Evolutionary conservation across 2,329 filamentous ascomycete species (phyloP), one percentile per base, ranked within the genome.

Genomic region (Colletotrichum karsti): DNA sequence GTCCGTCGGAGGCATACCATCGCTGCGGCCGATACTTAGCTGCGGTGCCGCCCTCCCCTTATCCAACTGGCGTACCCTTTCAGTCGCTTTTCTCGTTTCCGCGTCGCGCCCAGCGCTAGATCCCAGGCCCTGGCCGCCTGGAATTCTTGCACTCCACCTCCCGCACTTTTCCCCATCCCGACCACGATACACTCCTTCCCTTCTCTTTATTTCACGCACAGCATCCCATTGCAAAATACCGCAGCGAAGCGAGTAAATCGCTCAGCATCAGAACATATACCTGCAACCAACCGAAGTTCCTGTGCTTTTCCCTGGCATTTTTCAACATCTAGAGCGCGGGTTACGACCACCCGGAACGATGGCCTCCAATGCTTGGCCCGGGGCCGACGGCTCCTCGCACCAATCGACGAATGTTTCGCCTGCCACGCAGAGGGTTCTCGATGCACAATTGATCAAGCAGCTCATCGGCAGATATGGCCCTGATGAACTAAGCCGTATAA

Each of bases 361-460:
- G 70, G 69, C 70, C 44, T 62, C 76, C 62, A 77, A 77, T 69
- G 71, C 73, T 64, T 77, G 74, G 77, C 71, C 76, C 67, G 76
- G 77, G 55, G 68, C 67, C 55, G 77, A 78, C 61, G 75, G 73
- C 70, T 68, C 73, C 69, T 73, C 76, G 37, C 73, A 77, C 63
- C 63, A 44, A 18, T 51, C 63, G 3, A 9, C 35, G 18, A 53
- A 67, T 33, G 51, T 64, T 53, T 64, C 64, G 44, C 72, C 72
- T 35, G 33, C 33, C 57, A 69, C 63, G n/a, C 63, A 71, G 7
- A 37, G 54, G 18, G 67, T 61, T 15, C 73, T 79, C 39, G 77
- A 79, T 63, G 76, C 76, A 10, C 77, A 79, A 59, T 72, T 79
- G 55, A 75, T 79, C 35, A 76, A 77, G 33, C 77, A 79, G 71